Evolutionary conservation across 176 grass and related monocot genomes (phyloP).

Genomic region (Oryza glumipatula): DNA sequence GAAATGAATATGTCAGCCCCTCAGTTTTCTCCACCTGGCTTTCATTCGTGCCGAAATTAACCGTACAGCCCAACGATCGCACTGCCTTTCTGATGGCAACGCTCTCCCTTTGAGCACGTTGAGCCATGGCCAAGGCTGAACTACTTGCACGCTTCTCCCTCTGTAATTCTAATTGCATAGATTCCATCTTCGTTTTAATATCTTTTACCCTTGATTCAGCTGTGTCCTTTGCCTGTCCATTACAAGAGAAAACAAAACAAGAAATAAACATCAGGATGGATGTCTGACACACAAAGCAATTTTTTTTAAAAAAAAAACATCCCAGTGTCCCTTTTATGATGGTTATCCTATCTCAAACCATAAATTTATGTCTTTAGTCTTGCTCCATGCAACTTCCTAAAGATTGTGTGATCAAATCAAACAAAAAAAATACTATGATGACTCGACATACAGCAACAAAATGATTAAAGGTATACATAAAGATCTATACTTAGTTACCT

Average conservation of each 20-base stretch:
- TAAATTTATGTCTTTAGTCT: neutral
- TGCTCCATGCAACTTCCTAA: neutral
- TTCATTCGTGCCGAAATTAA: constrained; percentile 58
- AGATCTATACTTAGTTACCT: constrained; percentile 52
- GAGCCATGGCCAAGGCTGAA: constrained; percentile 67
- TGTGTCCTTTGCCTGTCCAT: constrained; percentile 63
- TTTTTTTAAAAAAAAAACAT: neutral
- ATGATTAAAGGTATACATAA: neutral
- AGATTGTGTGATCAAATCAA: constrained; percentile 18
- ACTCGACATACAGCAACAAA: neutral
- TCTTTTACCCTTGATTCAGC: constrained; percentile 69
- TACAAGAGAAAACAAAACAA: constrained; percentile 36
- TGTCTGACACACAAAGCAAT: neutral
- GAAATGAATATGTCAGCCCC: constrained; percentile 46
- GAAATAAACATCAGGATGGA: constrained; percentile 1
- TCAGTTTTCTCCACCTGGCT: constrained; percentile 51
- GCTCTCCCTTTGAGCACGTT: constrained; percentile 62
- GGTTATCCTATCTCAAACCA: constrained; percentile 27
- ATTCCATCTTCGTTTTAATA: constrained; percentile 61
- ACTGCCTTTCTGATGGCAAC: constrained; percentile 79
- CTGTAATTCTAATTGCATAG: constrained; percentile 58
- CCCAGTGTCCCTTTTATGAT: neutral
- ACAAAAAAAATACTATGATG: neutral
- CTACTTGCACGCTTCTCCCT: constrained; percentile 56
- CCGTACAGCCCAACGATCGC: constrained; percentile 77